phyloP scores from a whole-genome alignment of 225 moss, liverwort and hornwort species.

The Polytrichum formosum region DNA sequence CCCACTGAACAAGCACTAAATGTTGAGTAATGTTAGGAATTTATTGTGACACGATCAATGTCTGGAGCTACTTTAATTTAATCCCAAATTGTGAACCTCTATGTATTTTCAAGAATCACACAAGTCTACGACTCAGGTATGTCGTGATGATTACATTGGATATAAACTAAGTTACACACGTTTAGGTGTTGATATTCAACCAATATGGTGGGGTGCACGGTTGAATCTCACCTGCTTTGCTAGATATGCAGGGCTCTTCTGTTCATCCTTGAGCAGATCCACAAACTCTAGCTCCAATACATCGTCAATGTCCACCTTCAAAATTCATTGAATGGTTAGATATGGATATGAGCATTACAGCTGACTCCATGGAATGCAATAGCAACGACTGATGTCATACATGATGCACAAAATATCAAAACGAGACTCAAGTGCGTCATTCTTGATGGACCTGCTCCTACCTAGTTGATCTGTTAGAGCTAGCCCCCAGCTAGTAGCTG shows the following conservation, averaged over 20 bases:
- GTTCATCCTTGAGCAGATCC: constrained; percentile 10
- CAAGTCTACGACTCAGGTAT: no score
- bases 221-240: constrained; percentile 15
- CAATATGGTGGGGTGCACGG: background rate
- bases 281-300: constrained; percentile 26
- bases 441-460: no score
- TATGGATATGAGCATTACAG: background rate
- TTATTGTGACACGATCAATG: background rate
- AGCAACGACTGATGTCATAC: no score
- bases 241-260: constrained; percentile 5
- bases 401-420: no score
- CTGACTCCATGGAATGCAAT: no score
- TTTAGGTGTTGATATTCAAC: no score
- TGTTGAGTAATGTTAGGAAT: no score
- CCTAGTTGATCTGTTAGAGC: no score
- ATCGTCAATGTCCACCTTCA: constrained; percentile 21
- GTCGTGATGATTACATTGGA: background rate
- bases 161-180: background rate
- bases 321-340: background rate
- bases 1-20: no score
- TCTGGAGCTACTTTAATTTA: background rate
- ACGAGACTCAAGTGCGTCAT: no score
- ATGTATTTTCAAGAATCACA: background rate
- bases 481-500: no score
- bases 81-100: background rate